These are phyloP conservation scores for Thalia dealbata DNA, from an alignment of 176 grass and related monocot species.

Conservation along the genomic window DNA sequence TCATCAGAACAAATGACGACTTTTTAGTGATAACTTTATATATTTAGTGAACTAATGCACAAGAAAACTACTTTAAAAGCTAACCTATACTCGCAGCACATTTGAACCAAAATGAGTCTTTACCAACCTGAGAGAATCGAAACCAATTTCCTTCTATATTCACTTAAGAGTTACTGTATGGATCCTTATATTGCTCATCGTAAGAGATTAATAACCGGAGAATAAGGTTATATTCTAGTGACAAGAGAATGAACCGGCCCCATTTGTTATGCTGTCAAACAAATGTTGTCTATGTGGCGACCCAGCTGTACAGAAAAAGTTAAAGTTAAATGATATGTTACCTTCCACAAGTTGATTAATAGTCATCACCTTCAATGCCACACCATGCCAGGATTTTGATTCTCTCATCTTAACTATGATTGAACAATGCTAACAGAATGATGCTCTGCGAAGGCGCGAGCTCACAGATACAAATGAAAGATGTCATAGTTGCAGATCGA, in stretches of 20 bases:
- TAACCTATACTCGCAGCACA: not conserved
- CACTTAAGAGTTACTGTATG: not conserved
- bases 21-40: not conserved
- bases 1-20: no score
- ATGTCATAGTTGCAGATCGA: constrained; percentile 24
- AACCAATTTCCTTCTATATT: not conserved
- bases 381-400: constrained; percentile 30
- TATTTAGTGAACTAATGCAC: not conserved
- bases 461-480: constrained; percentile 27
- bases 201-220: not conserved
- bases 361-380: constrained; percentile 40
- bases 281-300: not conserved
- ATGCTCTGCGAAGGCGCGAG: constrained; percentile 21
- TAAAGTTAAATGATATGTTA: constrained; percentile 32
- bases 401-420: constrained; percentile 44
- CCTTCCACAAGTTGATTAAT: constrained; percentile 42
- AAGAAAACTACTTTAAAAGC: not conserved
- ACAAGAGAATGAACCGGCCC: not conserved
- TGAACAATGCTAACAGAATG: constrained; percentile 12
- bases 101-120: not conserved
- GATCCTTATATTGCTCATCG: not conserved
- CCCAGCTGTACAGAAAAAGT: not conserved
- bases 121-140: not conserved
- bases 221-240: not conserved
- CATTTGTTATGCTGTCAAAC: not conserved